Conservation (phyloP, 202 grass and related monocot genomes). For the Dendrocalamus latiflorus region DNA sequence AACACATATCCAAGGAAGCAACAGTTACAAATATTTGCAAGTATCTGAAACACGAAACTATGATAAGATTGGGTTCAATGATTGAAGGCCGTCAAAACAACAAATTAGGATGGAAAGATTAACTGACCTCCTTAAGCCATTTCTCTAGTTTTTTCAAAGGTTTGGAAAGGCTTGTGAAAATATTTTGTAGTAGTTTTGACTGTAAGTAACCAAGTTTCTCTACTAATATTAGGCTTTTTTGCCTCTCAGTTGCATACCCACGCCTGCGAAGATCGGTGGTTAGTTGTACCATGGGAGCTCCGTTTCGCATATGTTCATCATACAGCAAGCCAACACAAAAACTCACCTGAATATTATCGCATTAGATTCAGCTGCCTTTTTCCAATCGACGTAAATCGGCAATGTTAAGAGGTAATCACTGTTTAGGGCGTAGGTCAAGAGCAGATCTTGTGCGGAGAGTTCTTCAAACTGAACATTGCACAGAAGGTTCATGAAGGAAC, state of each 20-base stretch:
- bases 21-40: no score
- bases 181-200: slow-evolving; percentile 69
- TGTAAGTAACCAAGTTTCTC: slow-evolving; percentile 93
- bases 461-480: slow-evolving; percentile 85
- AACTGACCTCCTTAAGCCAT: slow-evolving; percentile 75
- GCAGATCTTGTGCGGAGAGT: slow-evolving; percentile 66
- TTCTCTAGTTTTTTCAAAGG: slow-evolving; percentile 61
- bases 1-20: no score
- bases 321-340: not conserved
- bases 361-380: slow-evolving; percentile 73
- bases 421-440: slow-evolving; percentile 64
- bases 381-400: slow-evolving; percentile 88
- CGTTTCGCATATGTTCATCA: not conserved
- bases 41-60: no score
- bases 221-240: slow-evolving; percentile 66
- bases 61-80: no score
- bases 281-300: not conserved
- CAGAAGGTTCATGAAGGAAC: slow-evolving; percentile 87
- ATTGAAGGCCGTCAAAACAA: not conserved
- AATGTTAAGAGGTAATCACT: slow-evolving; percentile 81
- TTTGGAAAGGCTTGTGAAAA: slow-evolving; percentile 76
- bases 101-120: slow-evolving; percentile 11
- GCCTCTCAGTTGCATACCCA: slow-evolving; percentile 88
- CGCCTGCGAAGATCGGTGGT: slow-evolving; percentile 40
- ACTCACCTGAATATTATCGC: slow-evolving; percentile 84